A percentile compares a stretch with the other conserved stretches of the same genome.
These are phyloP conservation scores for Artomyces pyxidatus DNA, from an alignment of 768 basidiomycete species.

Conservation along the genomic window DNA sequence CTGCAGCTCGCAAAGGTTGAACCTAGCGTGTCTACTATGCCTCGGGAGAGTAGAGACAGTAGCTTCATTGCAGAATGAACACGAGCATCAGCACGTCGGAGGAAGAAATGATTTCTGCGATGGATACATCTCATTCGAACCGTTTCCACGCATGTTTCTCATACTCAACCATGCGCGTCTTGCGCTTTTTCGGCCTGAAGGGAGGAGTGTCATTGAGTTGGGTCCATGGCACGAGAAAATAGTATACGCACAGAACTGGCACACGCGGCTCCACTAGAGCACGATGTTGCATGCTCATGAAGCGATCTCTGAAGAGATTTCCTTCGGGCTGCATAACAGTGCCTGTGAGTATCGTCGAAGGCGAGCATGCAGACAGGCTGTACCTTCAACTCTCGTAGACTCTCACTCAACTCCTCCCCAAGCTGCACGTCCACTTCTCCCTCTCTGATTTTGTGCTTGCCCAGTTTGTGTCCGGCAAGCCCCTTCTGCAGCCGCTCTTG, in stretches of 20 bases:
- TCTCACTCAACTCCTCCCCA: constrained; percentile 85
- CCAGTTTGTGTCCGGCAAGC: constrained; percentile 65
- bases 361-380: constrained; percentile 16
- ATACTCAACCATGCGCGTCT: constrained; percentile 49
- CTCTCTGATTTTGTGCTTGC: constrained; percentile 70
- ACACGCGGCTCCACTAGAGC: constrained; percentile 81
- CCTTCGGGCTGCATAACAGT: constrained; percentile 71
- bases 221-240: neutral
- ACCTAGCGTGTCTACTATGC: no score
- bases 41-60: no score
- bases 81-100: no score
- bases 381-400: constrained; percentile 75
- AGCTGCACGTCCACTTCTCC: constrained; percentile 76
- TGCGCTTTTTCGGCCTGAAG: constrained; percentile 44
- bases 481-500: constrained; percentile 48
- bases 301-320: constrained; percentile 86
- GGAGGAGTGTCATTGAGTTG: constrained; percentile 3
- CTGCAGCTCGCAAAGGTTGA: no score
- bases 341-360: neutral
- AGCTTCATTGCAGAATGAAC: no score
- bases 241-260: constrained; percentile 57
- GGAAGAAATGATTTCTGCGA: no score
- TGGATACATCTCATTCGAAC: no score
- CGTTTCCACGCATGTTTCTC: constrained; percentile 78
- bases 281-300: constrained; percentile 80